Evolutionary conservation across 1,139 yeast species (phyloP), one percentile per base, ranked within the genome.

Genomic region (Yamadazyma trypodendri): DNA sequence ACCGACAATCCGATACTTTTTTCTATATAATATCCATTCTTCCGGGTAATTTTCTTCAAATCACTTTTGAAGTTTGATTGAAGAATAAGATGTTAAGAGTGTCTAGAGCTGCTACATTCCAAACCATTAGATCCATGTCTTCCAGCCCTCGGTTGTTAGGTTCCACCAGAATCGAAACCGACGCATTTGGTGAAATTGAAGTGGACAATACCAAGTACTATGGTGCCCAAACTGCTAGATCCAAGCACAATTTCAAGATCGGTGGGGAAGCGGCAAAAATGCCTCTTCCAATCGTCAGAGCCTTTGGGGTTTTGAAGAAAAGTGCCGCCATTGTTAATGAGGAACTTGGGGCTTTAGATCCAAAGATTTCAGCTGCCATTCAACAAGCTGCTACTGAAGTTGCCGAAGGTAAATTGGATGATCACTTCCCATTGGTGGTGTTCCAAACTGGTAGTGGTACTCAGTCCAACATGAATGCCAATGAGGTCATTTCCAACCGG

Each of bases 391-490:
- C 98, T 40, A 84, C 88, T 53, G 98, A 92, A 66, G 97, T 92
- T 34, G 75, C 86, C 39, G 87, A 83, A 52, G 98, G 98, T 51
- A 86, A 89, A 64, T 78, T 92, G 60, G 78, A 82, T 49, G 96
- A 84, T 51, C 96, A 94, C 63, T 92, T 92, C 82, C 98, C 98
- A 43, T 77, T 92, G 62, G 98, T 92, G 45, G 97, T 92, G 35
- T 92, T 87, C 82, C 98, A 92, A 73, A 92, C 98, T 43, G 98
- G 98, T 42, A 87, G 96, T 14, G 98, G 98, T 62, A 92, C 98
- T 45, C 98, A 92, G 70, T 84, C 95, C 49, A 92, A 92, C 75
- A 92, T 92, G 98, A 90, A 92, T 65, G 96, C 97, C 58, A 92
- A 92, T 63, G 98, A 92, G 71, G 98, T 92, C 50, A 92, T 92